Conservation (phyloP, 305 asterid genomes). For the Coffea humblotiana region DNA sequence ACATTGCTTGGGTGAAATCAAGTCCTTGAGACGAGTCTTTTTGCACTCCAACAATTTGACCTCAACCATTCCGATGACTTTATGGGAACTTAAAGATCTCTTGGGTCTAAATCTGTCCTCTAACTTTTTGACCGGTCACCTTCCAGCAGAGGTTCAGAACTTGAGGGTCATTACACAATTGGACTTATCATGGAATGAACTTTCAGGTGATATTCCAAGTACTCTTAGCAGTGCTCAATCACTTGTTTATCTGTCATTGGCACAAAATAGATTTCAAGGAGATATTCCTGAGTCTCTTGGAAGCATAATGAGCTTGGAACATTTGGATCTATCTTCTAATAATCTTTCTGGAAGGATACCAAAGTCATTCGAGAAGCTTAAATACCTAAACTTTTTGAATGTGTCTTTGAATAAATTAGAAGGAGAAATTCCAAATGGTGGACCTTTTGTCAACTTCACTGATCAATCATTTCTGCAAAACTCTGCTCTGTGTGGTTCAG, state of each 20-base stretch:
- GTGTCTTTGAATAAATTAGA: slow-evolving; percentile 20
- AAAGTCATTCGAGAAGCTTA: slow-evolving; percentile 19
- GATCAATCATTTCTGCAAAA: slow-evolving; percentile 23
- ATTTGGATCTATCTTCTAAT: slow-evolving; percentile 19
- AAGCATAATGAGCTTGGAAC: slow-evolving; percentile 18
- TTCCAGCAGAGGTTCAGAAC: slow-evolving; percentile 13
- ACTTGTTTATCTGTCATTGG: slow-evolving; percentile 21
- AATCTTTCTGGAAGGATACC: slow-evolving; percentile 19
- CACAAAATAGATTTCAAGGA: slow-evolving; percentile 18
- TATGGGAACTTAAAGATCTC: slow-evolving; percentile 22
- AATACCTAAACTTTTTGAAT: slow-evolving; percentile 13
- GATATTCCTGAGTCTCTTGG: slow-evolving; percentile 19
- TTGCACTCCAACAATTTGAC: slow-evolving; percentile 23
- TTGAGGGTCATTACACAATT: slow-evolving; percentile 12
- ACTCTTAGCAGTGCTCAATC: slow-evolving; percentile 9
- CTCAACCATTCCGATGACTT: slow-evolving; percentile 11
- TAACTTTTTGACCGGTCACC: slow-evolving; percentile 16
- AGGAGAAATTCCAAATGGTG: slow-evolving; percentile 22
- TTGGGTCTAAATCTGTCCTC: slow-evolving; percentile 19
- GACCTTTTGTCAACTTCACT: slow-evolving; percentile 19
- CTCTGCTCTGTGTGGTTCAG: slow-evolving; percentile 22
- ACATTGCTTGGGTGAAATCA: slow-evolving; percentile 20
- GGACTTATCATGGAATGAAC: slow-evolving; percentile 22
- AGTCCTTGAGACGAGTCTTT: slow-evolving; percentile 20
- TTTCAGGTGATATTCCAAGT: slow-evolving; percentile 30